A percentile compares a stretch with the other conserved stretches of the same genome.
Conservation (phyloP, 768 basidiomycete genomes). For the Crucibulum laeve region DNA sequence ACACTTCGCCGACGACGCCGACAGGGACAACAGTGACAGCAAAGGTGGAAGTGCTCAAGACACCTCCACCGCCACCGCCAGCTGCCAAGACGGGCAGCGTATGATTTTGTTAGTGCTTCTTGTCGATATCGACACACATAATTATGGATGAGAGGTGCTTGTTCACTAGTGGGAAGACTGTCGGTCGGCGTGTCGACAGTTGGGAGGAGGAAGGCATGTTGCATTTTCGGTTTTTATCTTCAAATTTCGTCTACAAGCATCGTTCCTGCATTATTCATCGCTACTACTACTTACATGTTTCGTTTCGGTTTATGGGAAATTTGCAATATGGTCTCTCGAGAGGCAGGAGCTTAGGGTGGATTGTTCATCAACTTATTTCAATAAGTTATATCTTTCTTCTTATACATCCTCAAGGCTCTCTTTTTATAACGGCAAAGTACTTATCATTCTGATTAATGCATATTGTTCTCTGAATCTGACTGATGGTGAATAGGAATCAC, state of each 20-base stretch:
- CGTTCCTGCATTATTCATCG: not conserved
- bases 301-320: too few relatives aligned
- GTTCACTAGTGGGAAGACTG: too few relatives aligned
- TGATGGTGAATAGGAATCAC: too few relatives aligned
- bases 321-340: not conserved
- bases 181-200: not conserved
- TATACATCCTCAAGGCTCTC: not conserved
- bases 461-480: too few relatives aligned
- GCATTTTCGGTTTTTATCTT: not conserved
- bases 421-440: too few relatives aligned
- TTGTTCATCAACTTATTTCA: not conserved
- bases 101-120: not conserved
- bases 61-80: not conserved
- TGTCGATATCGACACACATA: not conserved
- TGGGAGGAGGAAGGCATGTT: not conserved
- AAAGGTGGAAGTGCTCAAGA: not conserved
- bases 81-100: not conserved
- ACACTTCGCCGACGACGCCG: constrained; percentile 8
- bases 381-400: not conserved
- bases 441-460: too few relatives aligned
- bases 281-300: not conserved
- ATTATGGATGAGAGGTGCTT: not conserved
- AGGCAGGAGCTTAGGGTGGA: not conserved
- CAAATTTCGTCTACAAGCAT: not conserved
- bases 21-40: not conserved